Conservation (phyloP, 208 protist genomes). For the Trypanosoma platydactyli region DNA sequence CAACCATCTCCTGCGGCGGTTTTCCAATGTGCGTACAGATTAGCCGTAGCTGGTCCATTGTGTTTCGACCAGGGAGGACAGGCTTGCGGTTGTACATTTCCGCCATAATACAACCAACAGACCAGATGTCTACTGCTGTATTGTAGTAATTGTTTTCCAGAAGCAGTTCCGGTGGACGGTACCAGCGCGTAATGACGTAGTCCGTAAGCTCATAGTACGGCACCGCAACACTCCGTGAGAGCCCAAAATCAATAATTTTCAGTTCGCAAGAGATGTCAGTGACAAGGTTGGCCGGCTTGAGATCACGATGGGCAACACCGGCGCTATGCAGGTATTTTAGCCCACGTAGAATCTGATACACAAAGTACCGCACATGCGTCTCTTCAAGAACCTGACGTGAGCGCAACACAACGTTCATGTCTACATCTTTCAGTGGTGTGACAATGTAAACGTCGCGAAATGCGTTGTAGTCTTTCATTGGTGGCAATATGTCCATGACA, state of each 20-base stretch:
- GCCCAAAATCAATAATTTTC: conserved; percentile 93
- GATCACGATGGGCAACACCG: conserved; percentile 88
- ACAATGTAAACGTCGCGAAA: conserved; percentile 96
- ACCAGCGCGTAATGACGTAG: conserved; percentile 95
- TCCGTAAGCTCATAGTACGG: conserved; percentile 81
- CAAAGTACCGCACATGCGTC: conserved; percentile 82
- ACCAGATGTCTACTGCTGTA: conserved; percentile 91
- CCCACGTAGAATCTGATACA: conserved; percentile 89
- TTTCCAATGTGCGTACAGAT: conserved; percentile 93
- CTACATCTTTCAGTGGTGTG: conserved; percentile 96
- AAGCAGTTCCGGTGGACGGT: conserved; percentile 93
- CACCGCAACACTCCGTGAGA: conserved; percentile 84
- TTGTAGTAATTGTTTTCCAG: conserved; percentile 89
- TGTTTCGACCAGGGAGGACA: conserved; percentile 87
- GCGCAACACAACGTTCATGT: conserved; percentile 94
- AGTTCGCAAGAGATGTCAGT: conserved; percentile 84
- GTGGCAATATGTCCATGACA: conserved; percentile 93
- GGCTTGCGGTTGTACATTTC: conserved; percentile 95
- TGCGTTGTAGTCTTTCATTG: conserved; percentile 84
- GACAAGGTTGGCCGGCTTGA: conserved; percentile 91
- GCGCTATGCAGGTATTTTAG: conserved; percentile 90
- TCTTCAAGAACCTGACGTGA: conserved; percentile 91
- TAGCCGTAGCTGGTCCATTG: conserved; percentile 92
- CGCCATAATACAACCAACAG: conserved; percentile 94
- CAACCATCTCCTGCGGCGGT: conserved; percentile 88